phyloP scores from a whole-genome alignment of 202 grass and related monocot species.

The Sporobolus alterniflorus region DNA sequence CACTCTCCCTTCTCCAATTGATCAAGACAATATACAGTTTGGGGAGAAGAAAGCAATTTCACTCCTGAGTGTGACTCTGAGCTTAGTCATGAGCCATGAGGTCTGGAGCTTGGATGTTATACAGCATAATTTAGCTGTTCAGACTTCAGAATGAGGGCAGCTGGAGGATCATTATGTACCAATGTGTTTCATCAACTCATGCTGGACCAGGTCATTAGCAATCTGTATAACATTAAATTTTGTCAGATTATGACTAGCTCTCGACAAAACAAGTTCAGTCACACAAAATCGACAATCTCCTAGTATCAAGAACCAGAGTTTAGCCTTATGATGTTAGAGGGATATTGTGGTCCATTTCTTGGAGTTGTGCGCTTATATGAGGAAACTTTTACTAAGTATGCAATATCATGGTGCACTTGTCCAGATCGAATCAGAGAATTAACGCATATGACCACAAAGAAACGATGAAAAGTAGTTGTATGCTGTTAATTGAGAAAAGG shows the following conservation, averaged over 20 bases:
- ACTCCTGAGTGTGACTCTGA: not conserved
- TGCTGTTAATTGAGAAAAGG: not conserved
- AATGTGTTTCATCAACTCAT: not conserved
- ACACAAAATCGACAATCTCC: not conserved
- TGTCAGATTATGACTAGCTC: not conserved
- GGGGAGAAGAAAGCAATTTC: not conserved
- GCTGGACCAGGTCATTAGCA: not conserved
- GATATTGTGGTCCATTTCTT: not conserved
- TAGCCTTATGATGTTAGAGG: not conserved
- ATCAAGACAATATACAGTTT: not conserved
- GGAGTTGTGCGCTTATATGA: not conserved
- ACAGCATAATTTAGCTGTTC: not conserved
- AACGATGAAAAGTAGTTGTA: not conserved
- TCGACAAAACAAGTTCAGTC: not conserved
- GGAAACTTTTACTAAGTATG: not conserved
- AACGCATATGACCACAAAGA: not conserved
- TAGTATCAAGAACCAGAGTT: not conserved
- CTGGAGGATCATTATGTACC: not conserved
- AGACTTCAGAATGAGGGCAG: not conserved
- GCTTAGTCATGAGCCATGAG: not conserved
- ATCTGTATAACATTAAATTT: slow-evolving; percentile 2
- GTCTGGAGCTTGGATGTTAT: not conserved
- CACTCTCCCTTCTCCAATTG: not conserved
- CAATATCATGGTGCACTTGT: not conserved
- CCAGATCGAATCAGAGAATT: not conserved